Evolutionary conservation across 768 basidiomycete genomes (phyloP).

Genomic region (Termitomyces sp.): DNA sequence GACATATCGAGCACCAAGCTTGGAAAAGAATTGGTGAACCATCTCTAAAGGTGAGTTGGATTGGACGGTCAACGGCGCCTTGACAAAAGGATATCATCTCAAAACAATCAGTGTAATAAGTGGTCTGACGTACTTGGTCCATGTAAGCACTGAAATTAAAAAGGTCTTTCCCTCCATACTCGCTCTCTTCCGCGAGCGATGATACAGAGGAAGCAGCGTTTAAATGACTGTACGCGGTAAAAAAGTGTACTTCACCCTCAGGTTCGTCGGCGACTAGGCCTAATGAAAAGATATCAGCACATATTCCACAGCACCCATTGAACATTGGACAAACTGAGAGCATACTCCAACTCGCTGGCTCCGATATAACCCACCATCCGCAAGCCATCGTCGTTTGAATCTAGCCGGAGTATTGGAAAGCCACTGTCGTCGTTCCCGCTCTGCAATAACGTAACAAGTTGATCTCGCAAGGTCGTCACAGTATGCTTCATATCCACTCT

Average conservation of each 20-base stretch:
- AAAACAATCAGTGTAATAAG: not conserved
- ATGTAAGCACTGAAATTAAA: constrained; percentile 88
- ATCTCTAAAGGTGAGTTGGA: constrained; percentile 87
- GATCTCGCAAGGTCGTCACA: constrained; percentile 68
- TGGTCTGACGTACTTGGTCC: constrained; percentile 60
- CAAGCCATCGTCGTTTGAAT: constrained; percentile 39
- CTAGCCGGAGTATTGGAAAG: constrained; percentile 77
- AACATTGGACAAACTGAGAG: constrained; percentile 57
- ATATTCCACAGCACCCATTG: not conserved
- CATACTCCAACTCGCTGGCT: constrained; percentile 91
- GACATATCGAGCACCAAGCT: constrained; percentile 89
- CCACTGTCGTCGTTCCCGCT: constrained; percentile 74
- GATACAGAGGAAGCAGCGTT: constrained; percentile 56
- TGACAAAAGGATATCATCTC: not conserved
- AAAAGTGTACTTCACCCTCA: constrained; percentile 66
- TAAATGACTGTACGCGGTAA: constrained; percentile 38
- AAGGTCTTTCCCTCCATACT: constrained; percentile 38
- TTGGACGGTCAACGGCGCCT: constrained; percentile 87
- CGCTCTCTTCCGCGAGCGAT: constrained; percentile 46
- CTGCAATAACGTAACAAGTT: constrained; percentile 55
- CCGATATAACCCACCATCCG: constrained; percentile 90
- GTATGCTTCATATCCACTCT: constrained; percentile 72
- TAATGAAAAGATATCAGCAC: constrained; percentile 23
- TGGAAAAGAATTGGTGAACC: constrained; percentile 90
- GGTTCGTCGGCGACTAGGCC: constrained; percentile 75